Percentiles rank a stretch among this genome's conserved stretches.
These are phyloP conservation scores for Aaosphaeria pasadenensis DNA, from an alignment of 2,329 filamentous ascomycete genomes.

Conservation along the genomic window DNA sequence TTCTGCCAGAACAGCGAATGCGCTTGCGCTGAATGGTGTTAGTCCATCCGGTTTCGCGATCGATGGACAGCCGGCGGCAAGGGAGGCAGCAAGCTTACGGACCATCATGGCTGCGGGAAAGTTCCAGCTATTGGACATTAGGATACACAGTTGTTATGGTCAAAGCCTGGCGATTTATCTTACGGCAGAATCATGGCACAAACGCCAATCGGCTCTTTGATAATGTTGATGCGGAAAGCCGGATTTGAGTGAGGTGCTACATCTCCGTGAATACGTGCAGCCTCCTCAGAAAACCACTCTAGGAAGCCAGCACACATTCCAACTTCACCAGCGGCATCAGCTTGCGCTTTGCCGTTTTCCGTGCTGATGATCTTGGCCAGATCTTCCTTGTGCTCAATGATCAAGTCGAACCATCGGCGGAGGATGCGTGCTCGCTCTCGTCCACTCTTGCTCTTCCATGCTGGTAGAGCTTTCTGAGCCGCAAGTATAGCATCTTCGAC, in stretches of 20 bases:
- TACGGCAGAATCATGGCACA: slow-evolving; percentile 59
- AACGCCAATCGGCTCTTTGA: slow-evolving; percentile 44
- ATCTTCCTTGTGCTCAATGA: not conserved
- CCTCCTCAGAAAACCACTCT: slow-evolving; percentile 42
- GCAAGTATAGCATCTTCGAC: not conserved
- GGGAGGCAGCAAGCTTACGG: slow-evolving; percentile 60
- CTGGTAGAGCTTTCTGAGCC: not conserved
- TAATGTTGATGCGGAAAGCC: not conserved
- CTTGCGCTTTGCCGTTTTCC: not conserved
- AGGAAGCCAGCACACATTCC: slow-evolving; percentile 36
- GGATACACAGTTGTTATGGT: too few relatives aligned
- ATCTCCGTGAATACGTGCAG: not conserved
- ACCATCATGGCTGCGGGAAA: slow-evolving; percentile 64
- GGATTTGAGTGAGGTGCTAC: not conserved
- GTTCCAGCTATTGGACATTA: slow-evolving; percentile 49
- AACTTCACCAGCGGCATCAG: not conserved
- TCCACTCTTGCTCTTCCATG: not conserved
- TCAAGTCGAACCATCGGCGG: not conserved
- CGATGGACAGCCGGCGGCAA: slow-evolving; percentile 68
- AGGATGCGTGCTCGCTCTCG: not conserved
- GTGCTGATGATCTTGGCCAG: not conserved
- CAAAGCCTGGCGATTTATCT: too few relatives aligned
- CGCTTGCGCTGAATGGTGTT: slow-evolving; percentile 15
- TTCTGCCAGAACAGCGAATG: slow-evolving; percentile 16
- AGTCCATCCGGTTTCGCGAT: slow-evolving; percentile 41